These are phyloP conservation scores for Xylaria sp. DNA, from an alignment of 2,329 filamentous ascomycete genomes.

Conservation along the genomic window DNA sequence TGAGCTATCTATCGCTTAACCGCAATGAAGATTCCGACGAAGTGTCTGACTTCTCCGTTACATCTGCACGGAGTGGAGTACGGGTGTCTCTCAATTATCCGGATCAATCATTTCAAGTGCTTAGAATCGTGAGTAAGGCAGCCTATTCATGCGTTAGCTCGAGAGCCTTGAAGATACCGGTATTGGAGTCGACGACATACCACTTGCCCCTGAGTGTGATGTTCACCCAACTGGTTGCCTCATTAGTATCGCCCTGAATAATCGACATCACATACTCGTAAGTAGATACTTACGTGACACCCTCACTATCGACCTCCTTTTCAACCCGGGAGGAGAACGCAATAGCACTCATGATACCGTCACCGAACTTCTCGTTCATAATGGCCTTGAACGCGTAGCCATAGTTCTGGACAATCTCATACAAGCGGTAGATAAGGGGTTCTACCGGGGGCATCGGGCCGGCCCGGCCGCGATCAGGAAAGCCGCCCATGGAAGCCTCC, in stretches of 20 bases:
- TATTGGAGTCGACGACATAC: constrained; percentile 18
- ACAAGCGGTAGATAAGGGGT: constrained; percentile 82
- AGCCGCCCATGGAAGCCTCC: constrained; percentile 59
- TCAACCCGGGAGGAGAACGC: constrained; percentile 86
- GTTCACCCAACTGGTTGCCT: constrained; percentile 29
- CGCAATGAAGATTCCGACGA: neutral
- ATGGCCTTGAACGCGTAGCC: constrained; percentile 94
- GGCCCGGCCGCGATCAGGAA: constrained; percentile 73
- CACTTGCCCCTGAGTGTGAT: constrained; percentile 33
- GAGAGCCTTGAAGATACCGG: neutral
- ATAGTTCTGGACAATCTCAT: constrained; percentile 95
- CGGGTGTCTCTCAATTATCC: too few relatives aligned
- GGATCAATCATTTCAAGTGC: neutral
- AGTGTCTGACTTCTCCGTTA: neutral
- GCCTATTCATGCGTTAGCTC: constrained; percentile 22
- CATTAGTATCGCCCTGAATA: too few relatives aligned
- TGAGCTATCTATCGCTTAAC: neutral
- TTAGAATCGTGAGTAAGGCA: constrained; percentile 31
- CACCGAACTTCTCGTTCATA: constrained; percentile 89
- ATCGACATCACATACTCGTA: too few relatives aligned
- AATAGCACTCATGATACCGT: constrained; percentile 96
- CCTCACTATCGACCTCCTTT: constrained; percentile 84
- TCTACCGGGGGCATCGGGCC: constrained; percentile 81
- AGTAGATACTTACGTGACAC: too few relatives aligned
- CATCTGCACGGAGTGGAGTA: too few relatives aligned